A percentile compares a stretch with the other conserved stretches of the same genome.
Conservation (phyloP, 305 asterid species). For the Fraxinus sp. region DNA sequence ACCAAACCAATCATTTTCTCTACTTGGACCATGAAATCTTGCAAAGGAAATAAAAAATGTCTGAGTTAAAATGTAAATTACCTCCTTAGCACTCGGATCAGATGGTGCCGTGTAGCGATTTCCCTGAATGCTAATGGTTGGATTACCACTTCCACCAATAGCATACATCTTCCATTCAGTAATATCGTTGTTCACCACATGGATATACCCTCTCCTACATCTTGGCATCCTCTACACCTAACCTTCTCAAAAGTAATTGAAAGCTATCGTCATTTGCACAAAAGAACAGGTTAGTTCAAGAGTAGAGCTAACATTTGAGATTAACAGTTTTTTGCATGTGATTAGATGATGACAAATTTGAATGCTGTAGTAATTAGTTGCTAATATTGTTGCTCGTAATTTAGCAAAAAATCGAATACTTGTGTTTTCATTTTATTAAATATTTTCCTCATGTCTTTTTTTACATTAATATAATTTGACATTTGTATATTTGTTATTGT, state of each 20-base stretch:
- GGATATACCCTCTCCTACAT: slow-evolving; percentile 63
- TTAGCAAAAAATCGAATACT: too few relatives aligned
- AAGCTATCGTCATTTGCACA: slow-evolving; percentile 54
- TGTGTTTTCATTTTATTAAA: too few relatives aligned
- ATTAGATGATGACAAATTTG: too few relatives aligned
- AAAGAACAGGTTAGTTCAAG: neutral
- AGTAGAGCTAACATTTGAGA: neutral
- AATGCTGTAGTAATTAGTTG: too few relatives aligned
- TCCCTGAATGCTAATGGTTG: slow-evolving; percentile 64
- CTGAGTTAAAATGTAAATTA: slow-evolving; percentile 10
- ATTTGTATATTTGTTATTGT: too few relatives aligned
- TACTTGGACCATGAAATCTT: neutral
- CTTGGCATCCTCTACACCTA: slow-evolving; percentile 69
- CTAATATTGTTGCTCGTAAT: too few relatives aligned
- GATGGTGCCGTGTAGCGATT: slow-evolving; percentile 52
- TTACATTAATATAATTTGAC: too few relatives aligned
- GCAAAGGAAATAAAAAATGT: neutral
- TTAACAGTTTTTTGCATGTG: neutral
- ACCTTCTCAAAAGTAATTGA: slow-evolving; percentile 61
- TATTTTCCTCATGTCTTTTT: too few relatives aligned
- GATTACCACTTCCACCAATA: slow-evolving; percentile 62
- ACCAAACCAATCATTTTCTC: neutral
- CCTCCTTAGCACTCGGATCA: slow-evolving; percentile 65
- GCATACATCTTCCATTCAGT: slow-evolving; percentile 70
- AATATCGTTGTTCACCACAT: slow-evolving; percentile 61